Percentiles rank a stretch among this genome's conserved stretches.
phyloP scores from a whole-genome alignment of 305 asterid species.

The Fraxinus albicans region DNA sequence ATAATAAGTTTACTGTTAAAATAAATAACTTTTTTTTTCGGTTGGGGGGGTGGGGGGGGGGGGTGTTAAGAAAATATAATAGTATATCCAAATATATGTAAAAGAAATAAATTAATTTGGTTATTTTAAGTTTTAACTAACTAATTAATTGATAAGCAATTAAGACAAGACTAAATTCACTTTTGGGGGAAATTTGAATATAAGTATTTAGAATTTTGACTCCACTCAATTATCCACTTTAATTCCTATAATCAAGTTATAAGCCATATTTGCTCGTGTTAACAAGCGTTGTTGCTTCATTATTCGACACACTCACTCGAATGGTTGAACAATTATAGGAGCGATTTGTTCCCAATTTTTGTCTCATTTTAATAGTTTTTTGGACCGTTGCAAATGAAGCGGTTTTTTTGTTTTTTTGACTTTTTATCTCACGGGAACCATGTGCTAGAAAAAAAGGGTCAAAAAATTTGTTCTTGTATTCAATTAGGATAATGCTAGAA shows the following conservation, averaged over 20 bases:
- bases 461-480: too few species aligned
- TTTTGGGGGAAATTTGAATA: not conserved
- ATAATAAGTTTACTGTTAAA: not conserved
- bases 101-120: not conserved
- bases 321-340: not conserved
- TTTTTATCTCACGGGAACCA: too few species aligned
- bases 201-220: not conserved
- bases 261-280: not conserved
- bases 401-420: too few species aligned
- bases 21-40: too few species aligned
- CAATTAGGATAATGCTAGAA: too few species aligned
- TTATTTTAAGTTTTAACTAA: not conserved
- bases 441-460: too few species aligned
- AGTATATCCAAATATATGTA: not conserved
- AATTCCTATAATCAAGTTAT: not conserved
- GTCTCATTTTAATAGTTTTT: too few species aligned
- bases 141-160: not conserved
- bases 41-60: too few species aligned
- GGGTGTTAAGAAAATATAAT: too few species aligned
- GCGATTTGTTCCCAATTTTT: too few species aligned
- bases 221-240: not conserved
- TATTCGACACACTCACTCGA: not conserved
- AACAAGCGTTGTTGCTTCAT: not conserved
- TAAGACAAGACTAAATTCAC: not conserved
- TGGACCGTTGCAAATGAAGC: too few species aligned